Evolutionary conservation across 768 basidiomycete genomes (phyloP), one percentile per base, ranked within the genome.

Genomic region (Rhizopogon sp.): DNA sequence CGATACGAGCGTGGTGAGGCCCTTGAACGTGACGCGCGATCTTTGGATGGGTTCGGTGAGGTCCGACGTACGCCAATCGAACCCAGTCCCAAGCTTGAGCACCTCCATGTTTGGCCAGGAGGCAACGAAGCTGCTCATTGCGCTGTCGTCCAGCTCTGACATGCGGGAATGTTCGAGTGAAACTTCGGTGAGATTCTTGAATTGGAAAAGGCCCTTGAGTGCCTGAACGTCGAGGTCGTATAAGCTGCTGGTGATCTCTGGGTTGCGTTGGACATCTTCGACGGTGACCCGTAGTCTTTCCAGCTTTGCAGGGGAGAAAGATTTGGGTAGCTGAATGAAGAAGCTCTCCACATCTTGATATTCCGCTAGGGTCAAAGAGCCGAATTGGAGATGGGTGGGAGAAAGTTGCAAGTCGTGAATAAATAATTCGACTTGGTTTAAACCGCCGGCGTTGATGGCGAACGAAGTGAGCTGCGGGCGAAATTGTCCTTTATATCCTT

Each of bases 71-170:
- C 43, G 35, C 51, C 54, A 58, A 11, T 51, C 43, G 17, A 40
- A 43, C 14, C 39, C 45, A 3, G 37, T 56, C 5, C 52, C 44
- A 20, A 53, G 31, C 25, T 43, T 58, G 11, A 56, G 51, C 42
- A 41, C 46, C 5, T 56, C 31, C 35, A 56, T 43, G 6, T 39
- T 46, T 3, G 42, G 55, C 55, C 50, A 58, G 2, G 40, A 39
- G 17, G 50, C 28, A 28, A 46, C 51, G 10, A 58, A 39, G 10
- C n/a, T 8, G n/a, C 10, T 41, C 20, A 20, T 45, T 28, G 22
- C 46, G 9, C 33, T 31, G 28, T 58, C 58, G 44, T 53, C 35
- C 10, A 50, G 25, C 6, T 6, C 10, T 6, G 43, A 40, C 40
- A 42, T 50, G 7, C 42, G 43, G 17, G 40, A 41, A 43, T 46